Evolutionary conservation across 1,284 basidiomycete genomes (phyloP).

Genomic region (Fomes fomentarius): DNA sequence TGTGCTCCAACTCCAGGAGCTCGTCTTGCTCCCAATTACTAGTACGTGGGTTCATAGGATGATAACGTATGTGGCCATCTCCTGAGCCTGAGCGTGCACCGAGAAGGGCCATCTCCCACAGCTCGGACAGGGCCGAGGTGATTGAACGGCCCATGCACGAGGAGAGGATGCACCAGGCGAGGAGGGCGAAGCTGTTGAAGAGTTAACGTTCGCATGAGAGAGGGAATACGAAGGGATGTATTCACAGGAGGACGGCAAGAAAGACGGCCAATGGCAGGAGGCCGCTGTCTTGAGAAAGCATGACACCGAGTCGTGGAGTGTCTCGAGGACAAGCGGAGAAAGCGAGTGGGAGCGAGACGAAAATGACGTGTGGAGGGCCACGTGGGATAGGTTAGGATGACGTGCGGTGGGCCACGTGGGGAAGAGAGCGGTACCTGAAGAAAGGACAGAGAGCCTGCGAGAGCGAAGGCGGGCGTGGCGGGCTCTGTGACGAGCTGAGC

Average conservation of each 20-base stretch:
- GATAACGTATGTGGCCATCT: conserved; percentile 32
- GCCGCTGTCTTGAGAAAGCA: conserved; percentile 20
- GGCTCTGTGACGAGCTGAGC: conserved; percentile 1
- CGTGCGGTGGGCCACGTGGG: conserved; percentile 16
- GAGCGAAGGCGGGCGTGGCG: background rate
- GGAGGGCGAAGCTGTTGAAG: conserved; percentile 46
- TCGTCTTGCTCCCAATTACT: conserved; percentile 45
- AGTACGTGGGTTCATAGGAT: conserved; percentile 26
- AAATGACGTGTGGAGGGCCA: conserved; percentile 5
- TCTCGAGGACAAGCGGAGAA: conserved; percentile 1
- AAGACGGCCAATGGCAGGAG: conserved; percentile 34
- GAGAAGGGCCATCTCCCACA: conserved; percentile 45
- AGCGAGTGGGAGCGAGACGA: conserved; percentile 1
- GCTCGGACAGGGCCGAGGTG: conserved; percentile 41
- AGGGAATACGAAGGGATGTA: conserved; percentile 7
- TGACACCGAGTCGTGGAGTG: conserved; percentile 6
- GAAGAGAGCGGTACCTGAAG: conserved; percentile 18
- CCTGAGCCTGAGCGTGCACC: conserved; percentile 35
- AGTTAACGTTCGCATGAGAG: conserved; percentile 2
- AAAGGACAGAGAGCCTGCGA: conserved; percentile 20
- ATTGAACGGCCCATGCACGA: conserved; percentile 63
- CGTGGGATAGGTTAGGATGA: conserved; percentile 15
- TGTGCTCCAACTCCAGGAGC: conserved; percentile 63
- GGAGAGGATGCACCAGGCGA: conserved; percentile 67
- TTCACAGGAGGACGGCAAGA: conserved; percentile 50